A percentile compares a stretch with the other conserved stretches of the same genome.
Conservation (phyloP, 2,329 filamentous ascomycete species). For the Beauveria sp. region DNA sequence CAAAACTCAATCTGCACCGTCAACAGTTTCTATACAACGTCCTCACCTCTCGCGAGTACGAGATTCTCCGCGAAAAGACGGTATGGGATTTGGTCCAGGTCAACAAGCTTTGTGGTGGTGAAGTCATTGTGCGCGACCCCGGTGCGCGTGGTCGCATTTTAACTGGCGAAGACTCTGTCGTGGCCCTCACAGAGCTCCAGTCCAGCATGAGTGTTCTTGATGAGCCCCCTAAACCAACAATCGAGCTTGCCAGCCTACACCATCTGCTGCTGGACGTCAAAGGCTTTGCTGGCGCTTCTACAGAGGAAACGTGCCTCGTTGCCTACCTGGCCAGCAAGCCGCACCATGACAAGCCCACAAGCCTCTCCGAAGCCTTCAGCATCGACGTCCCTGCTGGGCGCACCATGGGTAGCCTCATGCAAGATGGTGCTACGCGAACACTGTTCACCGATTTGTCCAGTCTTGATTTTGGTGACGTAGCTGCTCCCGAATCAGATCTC, state of each 20-base stretch:
- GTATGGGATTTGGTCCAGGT: constrained; percentile 93
- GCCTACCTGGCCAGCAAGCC: constrained; percentile 71
- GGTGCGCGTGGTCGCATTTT: constrained; percentile 74
- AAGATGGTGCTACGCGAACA: constrained; percentile 66
- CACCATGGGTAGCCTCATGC: constrained; percentile 56
- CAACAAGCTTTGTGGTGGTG: constrained; percentile 88
- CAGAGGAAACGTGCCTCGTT: constrained; percentile 67
- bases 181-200: constrained; percentile 84
- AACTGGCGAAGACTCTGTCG: constrained; percentile 86
- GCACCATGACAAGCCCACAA: constrained; percentile 52
- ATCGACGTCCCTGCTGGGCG: constrained; percentile 72
- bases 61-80: constrained; percentile 73
- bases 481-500: constrained; percentile 61
- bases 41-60: constrained; percentile 77
- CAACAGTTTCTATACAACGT: constrained; percentile 93
- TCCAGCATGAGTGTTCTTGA: constrained; percentile 93
- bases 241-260: constrained; percentile 66
- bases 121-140: constrained; percentile 91
- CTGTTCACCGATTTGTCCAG: constrained; percentile 82
- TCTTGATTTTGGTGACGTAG: constrained; percentile 58
- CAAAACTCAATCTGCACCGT: constrained; percentile 74
- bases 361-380: constrained; percentile 75
- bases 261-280: constrained; percentile 80
- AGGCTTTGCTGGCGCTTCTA: constrained; percentile 67
- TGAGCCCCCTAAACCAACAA: constrained; percentile 60